phyloP scores from a whole-genome alignment of 495 filamentous ascomycete genomes.

The Jackrogersella multiformis region DNA sequence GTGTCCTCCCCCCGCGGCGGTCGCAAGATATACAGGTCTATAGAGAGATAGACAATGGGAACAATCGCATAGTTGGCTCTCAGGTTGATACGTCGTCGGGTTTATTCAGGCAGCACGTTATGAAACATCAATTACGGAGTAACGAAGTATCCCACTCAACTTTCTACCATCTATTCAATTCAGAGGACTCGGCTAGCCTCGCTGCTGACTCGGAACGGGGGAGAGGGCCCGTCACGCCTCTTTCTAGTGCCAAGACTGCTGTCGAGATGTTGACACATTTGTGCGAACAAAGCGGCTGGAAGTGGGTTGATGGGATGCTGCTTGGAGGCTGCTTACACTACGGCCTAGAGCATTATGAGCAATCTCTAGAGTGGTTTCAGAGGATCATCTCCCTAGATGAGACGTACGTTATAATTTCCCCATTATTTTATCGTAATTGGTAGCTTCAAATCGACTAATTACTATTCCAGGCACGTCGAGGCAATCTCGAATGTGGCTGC shows the following conservation, averaged over 20 bases:
- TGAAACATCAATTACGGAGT: constrained; percentile 31
- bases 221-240: constrained; percentile 37
- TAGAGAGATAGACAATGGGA: constrained; percentile 2
- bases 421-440: too few species aligned
- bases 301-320: constrained; percentile 95
- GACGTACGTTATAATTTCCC: constrained; percentile 64
- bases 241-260: constrained; percentile 69
- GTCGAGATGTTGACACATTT: constrained; percentile 82
- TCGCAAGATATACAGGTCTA: constrained; percentile 15
- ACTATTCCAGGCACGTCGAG: constrained; percentile 78
- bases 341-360: constrained; percentile 86
- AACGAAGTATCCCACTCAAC: constrained; percentile 24
- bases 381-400: constrained; percentile 84
- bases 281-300: constrained; percentile 87
- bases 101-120: constrained; percentile 28
- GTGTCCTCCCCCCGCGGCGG: constrained; percentile 24
- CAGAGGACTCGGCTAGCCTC: constrained; percentile 26
- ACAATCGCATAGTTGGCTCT: constrained; percentile 7
- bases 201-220: constrained; percentile 15
- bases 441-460: constrained; percentile 47
- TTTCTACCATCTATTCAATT: constrained; percentile 39
- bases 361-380: constrained; percentile 87
- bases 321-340: constrained; percentile 94
- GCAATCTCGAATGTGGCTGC: constrained; percentile 94
- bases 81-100: constrained; percentile 34